These are phyloP conservation scores for Platanthera guangdongensis DNA, from an alignment of 106 monocot species.

Conservation along the genomic window DNA sequence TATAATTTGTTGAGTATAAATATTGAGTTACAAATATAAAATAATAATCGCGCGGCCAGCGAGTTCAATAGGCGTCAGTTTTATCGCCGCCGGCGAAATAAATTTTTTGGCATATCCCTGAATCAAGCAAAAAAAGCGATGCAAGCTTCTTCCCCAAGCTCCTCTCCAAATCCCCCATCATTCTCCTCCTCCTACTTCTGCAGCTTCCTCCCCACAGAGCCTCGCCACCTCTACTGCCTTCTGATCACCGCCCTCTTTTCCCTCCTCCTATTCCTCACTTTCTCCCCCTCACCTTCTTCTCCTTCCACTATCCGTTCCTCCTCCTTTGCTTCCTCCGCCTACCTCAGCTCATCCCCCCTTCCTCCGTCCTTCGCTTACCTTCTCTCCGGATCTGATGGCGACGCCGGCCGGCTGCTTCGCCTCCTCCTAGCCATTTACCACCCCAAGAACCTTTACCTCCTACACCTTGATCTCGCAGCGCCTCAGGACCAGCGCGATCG, in stretches of 20 bases:
- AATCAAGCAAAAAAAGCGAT: conserved; percentile 3
- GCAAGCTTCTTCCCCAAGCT: background rate
- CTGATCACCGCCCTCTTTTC: background rate
- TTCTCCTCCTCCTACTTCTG: no score
- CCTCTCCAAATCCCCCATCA: background rate
- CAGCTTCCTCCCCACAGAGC: conserved; percentile 1
- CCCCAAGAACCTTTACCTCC: conserved; percentile 57
- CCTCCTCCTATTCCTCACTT: background rate
- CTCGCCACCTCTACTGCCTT: conserved; percentile 10
- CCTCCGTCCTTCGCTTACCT: conserved; percentile 59
- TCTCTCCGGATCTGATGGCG: conserved; percentile 36
- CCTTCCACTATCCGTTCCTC: background rate
- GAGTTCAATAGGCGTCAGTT: no score
- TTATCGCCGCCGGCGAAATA: background rate
- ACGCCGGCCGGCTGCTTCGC: conserved; percentile 49
- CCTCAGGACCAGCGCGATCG: conserved; percentile 24
- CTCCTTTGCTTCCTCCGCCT: background rate
- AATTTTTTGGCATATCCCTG: background rate
- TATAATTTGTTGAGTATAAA: no score
- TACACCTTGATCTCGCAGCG: conserved; percentile 57
- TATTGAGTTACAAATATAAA: no score
- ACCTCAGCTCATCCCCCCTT: conserved; percentile 9
- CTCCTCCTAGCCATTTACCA: conserved; percentile 56
- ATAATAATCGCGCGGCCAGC: no score
- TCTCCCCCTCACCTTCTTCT: background rate